Base-by-base conservation (phyloP, 148 eudicot genomes). In the Silene conica region DNA sequence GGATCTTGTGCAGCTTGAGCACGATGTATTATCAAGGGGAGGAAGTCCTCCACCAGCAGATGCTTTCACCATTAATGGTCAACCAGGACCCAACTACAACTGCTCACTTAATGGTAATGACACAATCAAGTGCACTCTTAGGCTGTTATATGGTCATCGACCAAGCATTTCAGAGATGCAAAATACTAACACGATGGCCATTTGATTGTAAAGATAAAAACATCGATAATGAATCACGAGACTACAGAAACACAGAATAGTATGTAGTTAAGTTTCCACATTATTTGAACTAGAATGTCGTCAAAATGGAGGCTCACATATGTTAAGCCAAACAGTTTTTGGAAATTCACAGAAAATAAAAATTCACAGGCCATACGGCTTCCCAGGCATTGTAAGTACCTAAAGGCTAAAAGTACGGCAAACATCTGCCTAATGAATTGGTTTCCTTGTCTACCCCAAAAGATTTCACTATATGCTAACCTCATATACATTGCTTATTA, bases 1-100 rank as follows among this genome's bases (percentile, higher is more conserved):
- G 71, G 84, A 88, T 78, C 73, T 86, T 12, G 77, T 81, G 79
- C 82, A 86, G 55, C 81, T 86, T 34, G 91, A 88, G 80, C 82
- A 70, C 70, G 82, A 80, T 26, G 87, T 79, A 73, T 12, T 85
- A 69, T 84, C 89, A 16, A 80, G 91, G 50, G 91, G 91, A 46
- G 87, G 86, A 74, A 81, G 80, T 77, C 86, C 89, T 73, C 86
- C 89, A 41, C 81, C 81, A 14, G 85, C 92, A 43, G 83, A 86
- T 74, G 89, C 92, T 34, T 86, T 77, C 63, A 86, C 89, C 67
- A 88, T 88, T 26, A 88, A 88, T 19, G 89, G 92, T 69, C 86
- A 84, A 74, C 89, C 86, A 19, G 92, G 92, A 46, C 89, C 89
- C 54, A 79, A 84, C 70, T 88, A 88, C 74, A 84, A 83, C 54